Evolutionary conservation across 1,284 basidiomycete genomes (phyloP), one percentile per base, ranked within the genome.

Genomic region (Moesziomyces globuligerus): DNA sequence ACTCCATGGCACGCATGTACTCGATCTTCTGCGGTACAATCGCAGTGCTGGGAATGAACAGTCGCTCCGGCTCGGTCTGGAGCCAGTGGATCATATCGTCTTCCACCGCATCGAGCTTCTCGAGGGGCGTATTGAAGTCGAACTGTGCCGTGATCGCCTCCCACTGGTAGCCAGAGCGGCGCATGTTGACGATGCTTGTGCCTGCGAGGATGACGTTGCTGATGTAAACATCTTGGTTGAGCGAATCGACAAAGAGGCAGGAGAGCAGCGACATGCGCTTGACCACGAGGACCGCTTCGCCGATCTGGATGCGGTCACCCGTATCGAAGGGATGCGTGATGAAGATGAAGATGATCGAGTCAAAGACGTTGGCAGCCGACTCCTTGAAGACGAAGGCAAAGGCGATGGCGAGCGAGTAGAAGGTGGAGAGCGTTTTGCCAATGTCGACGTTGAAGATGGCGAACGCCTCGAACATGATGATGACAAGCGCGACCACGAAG

Each of bases 331-430:
- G 75, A 46, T 81, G 79, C 11, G 79, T 78, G 65, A 81, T 62
- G 28, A 81, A 78, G 39, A 79, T 55, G 58, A 81, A 81, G 48
- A 81, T 73, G 68, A 81, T 81, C 38, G 76, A 78, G 59, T 81
- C 79, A 36, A 81, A 81, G 20, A 81, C 66, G 38, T 79, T 78
- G 56, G 72, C 64, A 17, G 77, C 77, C 9, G 76, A 75, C 51
- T 78, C 76, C 46, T 81, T 81, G 73, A 81, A 81, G 49, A 81
- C 58, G 49, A 81, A 81, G 3, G 77, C 76, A 36, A 78, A 78
- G 8, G 77, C 79, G 32, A 81, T 76, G 23, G 74, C 79, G 36
- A 81, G 67, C 40, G 79, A 69, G 61, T 80, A 81, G 56, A 81
- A 76, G 4, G 78, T 81, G 13, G 79, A 62, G 28, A 81, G 59